Evolutionary conservation across 2,329 filamentous ascomycete species (phyloP), one percentile per base, ranked within the genome.

Genomic region (Talaromyces sp.): DNA sequence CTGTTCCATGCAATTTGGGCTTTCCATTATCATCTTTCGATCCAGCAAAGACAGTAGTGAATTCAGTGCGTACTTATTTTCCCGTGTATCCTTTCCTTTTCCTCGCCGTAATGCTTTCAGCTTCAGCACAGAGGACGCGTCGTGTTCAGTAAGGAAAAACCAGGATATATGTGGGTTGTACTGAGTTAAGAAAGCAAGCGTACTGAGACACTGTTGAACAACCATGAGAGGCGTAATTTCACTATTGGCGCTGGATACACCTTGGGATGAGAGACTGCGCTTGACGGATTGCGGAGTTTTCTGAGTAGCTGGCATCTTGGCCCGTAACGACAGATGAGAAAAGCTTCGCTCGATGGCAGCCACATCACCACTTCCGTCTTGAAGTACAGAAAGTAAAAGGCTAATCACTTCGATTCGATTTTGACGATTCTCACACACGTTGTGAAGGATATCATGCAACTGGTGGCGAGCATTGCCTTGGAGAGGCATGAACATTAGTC

Each of bases 401-500:
- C 91, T 96, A 69, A 99, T 88, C 35, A 99, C 91, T 74, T 99
- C 94, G 3, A 92, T 87, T 38, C 94, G 87, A 70, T 94, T 99
- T 70, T 97, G 92, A n/a, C 91, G 88, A 72, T 99, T 99, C 75
- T 96, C 90, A 70, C 92, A 97, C 27, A 97, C 88, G 66, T 96
- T 91, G 63, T 91, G 86, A 56, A 99, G 87, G 57, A 99, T 90
- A 59, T 88, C 88, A 71, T 94, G 93, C 57, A 99, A 82, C 62
- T 91, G 90, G 63, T 83, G 86, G 65, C 92, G 90, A 54, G 94
- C 88, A 63, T 90, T 94, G 24, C 90, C 91, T 65, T 93, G 90
- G 65, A 97, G 91, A 54, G 91, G 89, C 68, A 97, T 92, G 73
- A 99, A 99, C 93, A 99, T 97, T 10, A 99, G 83, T n/a, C 95